Conservation (phyloP, 2,329 filamentous ascomycete species). For the Venturia oleaginea region DNA sequence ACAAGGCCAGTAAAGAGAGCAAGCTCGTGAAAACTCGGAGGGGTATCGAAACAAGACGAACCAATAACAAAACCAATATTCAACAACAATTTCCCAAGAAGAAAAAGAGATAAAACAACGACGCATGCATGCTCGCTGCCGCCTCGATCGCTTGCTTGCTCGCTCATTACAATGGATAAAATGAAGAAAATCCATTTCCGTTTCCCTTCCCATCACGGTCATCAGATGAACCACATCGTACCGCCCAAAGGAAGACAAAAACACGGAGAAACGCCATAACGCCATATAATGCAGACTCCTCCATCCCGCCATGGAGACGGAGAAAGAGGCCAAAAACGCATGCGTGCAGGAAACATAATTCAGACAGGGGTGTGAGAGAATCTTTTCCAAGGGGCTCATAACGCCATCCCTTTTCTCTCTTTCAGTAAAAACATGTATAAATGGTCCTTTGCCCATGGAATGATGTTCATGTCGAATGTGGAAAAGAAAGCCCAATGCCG, state of each 20-base stretch:
- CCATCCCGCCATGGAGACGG: not conserved
- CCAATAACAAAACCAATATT: not conserved
- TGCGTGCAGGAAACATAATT: not conserved
- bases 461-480: not conserved
- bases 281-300: not conserved
- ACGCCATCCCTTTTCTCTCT: not conserved
- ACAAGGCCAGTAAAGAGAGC: constrained; percentile 3
- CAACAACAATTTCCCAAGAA: not conserved
- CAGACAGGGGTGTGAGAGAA: not conserved
- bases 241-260: not conserved
- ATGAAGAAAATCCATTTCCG: not conserved
- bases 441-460: not conserved
- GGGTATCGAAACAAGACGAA: constrained; percentile 1
- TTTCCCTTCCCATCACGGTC: not conserved
- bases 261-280: not conserved
- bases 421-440: not conserved
- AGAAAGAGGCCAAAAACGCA: not conserved
- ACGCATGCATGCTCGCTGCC: not conserved
- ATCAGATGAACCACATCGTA: not conserved
- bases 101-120: not conserved
- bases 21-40: not conserved
- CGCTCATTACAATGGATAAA: not conserved
- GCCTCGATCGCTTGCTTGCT: not conserved
- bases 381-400: not conserved
- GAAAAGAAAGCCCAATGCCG: not conserved